Evolutionary conservation across 2,329 filamentous ascomycete genomes (phyloP).

Genomic region (Claviceps quebecensis): DNA sequence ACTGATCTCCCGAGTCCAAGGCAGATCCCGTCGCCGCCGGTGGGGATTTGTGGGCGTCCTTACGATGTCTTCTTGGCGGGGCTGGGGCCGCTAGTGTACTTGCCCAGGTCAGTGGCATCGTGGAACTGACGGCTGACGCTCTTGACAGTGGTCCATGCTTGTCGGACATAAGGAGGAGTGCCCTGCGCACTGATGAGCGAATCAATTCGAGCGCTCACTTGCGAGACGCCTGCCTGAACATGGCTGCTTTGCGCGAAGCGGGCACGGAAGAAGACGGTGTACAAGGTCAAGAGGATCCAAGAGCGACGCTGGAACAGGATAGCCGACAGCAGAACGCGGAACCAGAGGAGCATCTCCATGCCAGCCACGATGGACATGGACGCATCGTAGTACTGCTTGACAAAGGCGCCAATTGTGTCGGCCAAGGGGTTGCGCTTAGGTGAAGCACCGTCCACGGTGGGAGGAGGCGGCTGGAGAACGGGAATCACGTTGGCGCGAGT

Average conservation of each 20-base stretch:
- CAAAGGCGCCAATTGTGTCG: constrained; percentile 78
- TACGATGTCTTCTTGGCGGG: constrained; percentile 35
- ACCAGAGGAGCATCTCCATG: constrained; percentile 79
- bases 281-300: constrained; percentile 75
- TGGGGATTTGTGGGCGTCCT: constrained; percentile 3
- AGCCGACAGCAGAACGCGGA: constrained; percentile 67
- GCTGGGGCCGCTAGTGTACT: constrained; percentile 49
- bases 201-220: constrained; percentile 63
- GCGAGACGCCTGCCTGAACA: constrained; percentile 68
- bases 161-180: constrained; percentile 64
- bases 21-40: background rate
- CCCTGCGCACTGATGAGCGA: constrained; percentile 74
- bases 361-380: constrained; percentile 87
- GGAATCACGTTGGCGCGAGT: constrained; percentile 87
- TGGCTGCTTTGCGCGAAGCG: constrained; percentile 83
- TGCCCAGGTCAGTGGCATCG: constrained; percentile 63
- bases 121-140: constrained; percentile 56
- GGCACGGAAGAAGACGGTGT: constrained; percentile 85
- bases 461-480: constrained; percentile 56
- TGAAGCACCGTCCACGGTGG: constrained; percentile 43
- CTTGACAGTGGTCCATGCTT: constrained; percentile 75
- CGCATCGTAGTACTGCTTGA: constrained; percentile 94
- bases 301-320: constrained; percentile 81
- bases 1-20: background rate
- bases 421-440: constrained; percentile 48